Conservation (phyloP, 2,329 filamentous ascomycete genomes). For the Colletotrichum cuscutae region DNA sequence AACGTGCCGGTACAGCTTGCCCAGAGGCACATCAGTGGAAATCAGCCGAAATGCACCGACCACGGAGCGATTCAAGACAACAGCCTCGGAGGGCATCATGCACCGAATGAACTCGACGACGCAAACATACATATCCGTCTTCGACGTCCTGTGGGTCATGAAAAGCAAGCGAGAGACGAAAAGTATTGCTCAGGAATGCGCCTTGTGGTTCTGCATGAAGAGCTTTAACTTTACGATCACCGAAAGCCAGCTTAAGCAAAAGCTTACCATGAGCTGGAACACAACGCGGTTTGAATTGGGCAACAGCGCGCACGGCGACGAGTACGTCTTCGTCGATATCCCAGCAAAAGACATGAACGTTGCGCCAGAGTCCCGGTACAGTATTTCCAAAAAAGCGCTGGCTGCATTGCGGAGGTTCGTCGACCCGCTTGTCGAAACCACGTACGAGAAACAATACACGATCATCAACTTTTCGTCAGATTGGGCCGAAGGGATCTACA, state of each 20-base stretch:
- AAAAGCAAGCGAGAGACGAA: slow-evolving; percentile 37
- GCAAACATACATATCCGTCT: slow-evolving; percentile 46
- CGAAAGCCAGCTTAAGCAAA: slow-evolving; percentile 43
- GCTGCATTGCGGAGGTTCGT: slow-evolving; percentile 45
- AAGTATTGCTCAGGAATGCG: slow-evolving; percentile 44
- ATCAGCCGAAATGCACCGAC: slow-evolving; percentile 34
- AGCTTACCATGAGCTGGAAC: slow-evolving; percentile 42
- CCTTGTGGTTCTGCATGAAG: slow-evolving; percentile 50
- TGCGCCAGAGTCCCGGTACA: slow-evolving; percentile 41
- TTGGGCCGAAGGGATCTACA: slow-evolving; percentile 50
- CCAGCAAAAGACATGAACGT: slow-evolving; percentile 42
- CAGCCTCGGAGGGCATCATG: slow-evolving; percentile 34
- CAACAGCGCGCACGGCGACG: slow-evolving; percentile 40
- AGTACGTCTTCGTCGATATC: slow-evolving; percentile 46
- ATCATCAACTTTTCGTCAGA: slow-evolving; percentile 48
- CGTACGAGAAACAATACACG: slow-evolving; percentile 42
- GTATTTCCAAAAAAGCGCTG: slow-evolving; percentile 45
- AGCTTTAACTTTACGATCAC: slow-evolving; percentile 42
- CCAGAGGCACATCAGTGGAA: slow-evolving; percentile 42
- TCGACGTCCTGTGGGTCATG: slow-evolving; percentile 46
- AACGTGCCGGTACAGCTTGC: slow-evolving; percentile 44
- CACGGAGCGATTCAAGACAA: slow-evolving; percentile 44
- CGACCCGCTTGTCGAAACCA: slow-evolving; percentile 44
- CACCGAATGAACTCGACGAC: slow-evolving; percentile 34
- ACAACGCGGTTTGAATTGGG: slow-evolving; percentile 40